Evolutionary conservation across 2,329 filamentous ascomycete genomes (phyloP), one percentile per base, ranked within the genome.

Genomic region (Neonectria hederae): DNA sequence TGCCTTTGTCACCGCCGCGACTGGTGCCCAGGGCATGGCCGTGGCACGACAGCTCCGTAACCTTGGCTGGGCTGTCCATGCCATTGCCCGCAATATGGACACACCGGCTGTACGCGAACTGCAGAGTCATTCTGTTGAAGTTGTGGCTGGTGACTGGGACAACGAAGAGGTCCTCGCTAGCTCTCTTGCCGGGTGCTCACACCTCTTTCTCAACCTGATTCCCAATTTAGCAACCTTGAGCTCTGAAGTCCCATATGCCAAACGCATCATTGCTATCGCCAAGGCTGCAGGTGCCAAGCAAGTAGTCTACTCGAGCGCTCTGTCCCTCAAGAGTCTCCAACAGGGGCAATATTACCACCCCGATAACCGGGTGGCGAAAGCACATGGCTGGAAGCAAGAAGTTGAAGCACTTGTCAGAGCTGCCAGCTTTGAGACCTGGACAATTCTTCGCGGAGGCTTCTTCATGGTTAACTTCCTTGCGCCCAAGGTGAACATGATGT

Each of bases 381-480:
- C 35, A 17, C 35, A 43, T 19, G 35, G 35, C 11, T 54, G 35
- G 35, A 54, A 54, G 24, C 21, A 24, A n/a, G 35, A 43, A 3
- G 22, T 54, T 28, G 52, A 54, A 28, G 32, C 19, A 6, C n/a
- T 28, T 5, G 52, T 54, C 14, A 28, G 10, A 42, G 22, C 17
- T 3, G 52, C 52, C 13, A 35, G 38, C 4, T 54, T 54, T n/a
- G 52, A 54, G 13, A n/a, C 17, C 11, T 54, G 52, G 52, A 54
- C 35, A 6, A 54, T 54, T 21, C 35, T 54, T 26, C 32, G 52
- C 32, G 13, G 13, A 8, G 35, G 52, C 2, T 54, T 42, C 35
- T 54, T 54, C 35, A 54, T 54, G 52, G 52, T 43, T 35, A 54
- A 54, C 22, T 54, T 54, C 24, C 35, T 54, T 4, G 13, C 35